Base-by-base conservation (phyloP, 805 yeast genomes). In the Scheffersomyces coipomensis region DNA sequence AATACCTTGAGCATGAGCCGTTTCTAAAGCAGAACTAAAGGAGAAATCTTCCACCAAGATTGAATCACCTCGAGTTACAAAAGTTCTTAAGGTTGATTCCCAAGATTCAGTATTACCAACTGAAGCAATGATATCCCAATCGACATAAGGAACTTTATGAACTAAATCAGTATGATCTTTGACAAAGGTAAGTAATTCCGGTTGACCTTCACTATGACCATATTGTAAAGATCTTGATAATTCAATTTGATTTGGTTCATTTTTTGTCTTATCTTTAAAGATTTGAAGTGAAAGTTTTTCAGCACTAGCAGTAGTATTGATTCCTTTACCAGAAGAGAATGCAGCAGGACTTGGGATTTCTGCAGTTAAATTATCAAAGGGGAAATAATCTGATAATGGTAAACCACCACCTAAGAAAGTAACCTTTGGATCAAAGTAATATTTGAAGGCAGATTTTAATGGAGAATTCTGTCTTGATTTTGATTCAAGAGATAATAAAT, bases 361-460 rank as follows among this genome's bases (percentile, higher is more conserved):
- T 11, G 85, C 83, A 17, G 74, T 60, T 42, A 91, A 60, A 48
- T 80, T 78, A 53, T 89, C 88, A 76, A 91, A 88, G 32, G 99
- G 98, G 76, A 91, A 91, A 65, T 87, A 85, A 47, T 85, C 91
- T 19, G 96, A 70, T 60, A 88, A 68, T 11, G 99, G 99, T 52
- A 91, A 76, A 6, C 99, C 99, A 53, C 98, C 99, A 39, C 97
- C 98, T 40, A 91, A 76, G 58, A 89, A 90, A 40, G 88, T 81
- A 56, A 93, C 73, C 38, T 83, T 79, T 24, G 96, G 96, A 47
- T 78, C 75, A 31, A 71, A 68, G 55, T 71, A 84, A 69, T 85
- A 84, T 57, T 80, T 81, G 73, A 91, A 88, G 13, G 95, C 95
- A 29, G 79, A 67, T 68, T 93, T 91, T 64, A 91, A 75, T 11